phyloP scores from a whole-genome alignment of 306 rosid genomes.

The Prunus dulcis region DNA sequence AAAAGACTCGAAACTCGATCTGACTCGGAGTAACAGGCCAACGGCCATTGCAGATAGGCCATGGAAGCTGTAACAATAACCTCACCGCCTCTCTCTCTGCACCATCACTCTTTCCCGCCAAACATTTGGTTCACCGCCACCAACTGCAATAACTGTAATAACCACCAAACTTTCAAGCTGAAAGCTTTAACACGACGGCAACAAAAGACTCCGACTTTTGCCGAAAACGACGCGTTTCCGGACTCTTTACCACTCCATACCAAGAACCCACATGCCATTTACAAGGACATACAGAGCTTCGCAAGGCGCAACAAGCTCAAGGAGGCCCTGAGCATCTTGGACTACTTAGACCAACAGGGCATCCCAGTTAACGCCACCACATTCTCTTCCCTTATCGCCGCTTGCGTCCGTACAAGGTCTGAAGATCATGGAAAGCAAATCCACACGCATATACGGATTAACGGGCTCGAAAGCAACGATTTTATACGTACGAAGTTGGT shows the following conservation, averaged over 20 bases:
- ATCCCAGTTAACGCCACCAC: slow-evolving; percentile 68
- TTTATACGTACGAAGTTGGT: slow-evolving; percentile 52
- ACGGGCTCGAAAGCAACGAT: slow-evolving; percentile 54
- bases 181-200: slow-evolving; percentile 25
- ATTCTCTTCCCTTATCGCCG: slow-evolving; percentile 56
- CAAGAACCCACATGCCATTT: slow-evolving; percentile 61
- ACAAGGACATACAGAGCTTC: slow-evolving; percentile 50
- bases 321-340: slow-evolving; percentile 54
- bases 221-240: slow-evolving; percentile 60
- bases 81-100: slow-evolving; percentile 28
- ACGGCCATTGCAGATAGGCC: not conserved
- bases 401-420: slow-evolving; percentile 58
- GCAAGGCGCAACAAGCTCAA: slow-evolving; percentile 48
- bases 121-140: slow-evolving; percentile 22
- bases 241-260: slow-evolving; percentile 65
- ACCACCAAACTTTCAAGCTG: slow-evolving; percentile 14
- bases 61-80: slow-evolving; percentile 41
- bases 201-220: slow-evolving; percentile 22
- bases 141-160: slow-evolving; percentile 5
- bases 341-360: slow-evolving; percentile 62
- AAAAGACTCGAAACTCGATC: not conserved
- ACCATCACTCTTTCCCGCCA: slow-evolving; percentile 35
- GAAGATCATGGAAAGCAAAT: slow-evolving; percentile 36
- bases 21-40: not conserved
- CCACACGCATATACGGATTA: slow-evolving; percentile 49